Conservation (phyloP, 352 stramenopile genomes). For the Phytopythium sindhum region DNA sequence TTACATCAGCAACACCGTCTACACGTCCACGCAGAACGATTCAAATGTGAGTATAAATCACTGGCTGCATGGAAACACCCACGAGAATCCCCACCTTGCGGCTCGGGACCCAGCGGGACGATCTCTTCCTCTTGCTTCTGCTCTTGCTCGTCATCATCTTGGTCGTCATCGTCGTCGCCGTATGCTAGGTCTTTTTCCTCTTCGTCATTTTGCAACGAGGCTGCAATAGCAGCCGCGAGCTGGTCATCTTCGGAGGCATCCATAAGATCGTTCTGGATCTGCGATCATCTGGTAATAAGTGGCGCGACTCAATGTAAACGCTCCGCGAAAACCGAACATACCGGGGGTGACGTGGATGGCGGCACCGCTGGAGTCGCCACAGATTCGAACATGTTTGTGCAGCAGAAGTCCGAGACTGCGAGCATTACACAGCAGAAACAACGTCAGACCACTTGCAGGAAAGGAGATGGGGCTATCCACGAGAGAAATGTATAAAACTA, state of each 20-base stretch:
- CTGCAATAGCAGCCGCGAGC: constrained; percentile 73
- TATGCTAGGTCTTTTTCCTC: constrained; percentile 33
- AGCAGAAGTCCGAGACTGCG: constrained; percentile 68
- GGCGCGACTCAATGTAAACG: background rate
- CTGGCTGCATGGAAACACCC: background rate
- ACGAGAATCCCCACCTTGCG: constrained; percentile 35
- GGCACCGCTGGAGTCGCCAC: constrained; percentile 2
- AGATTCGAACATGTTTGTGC: constrained; percentile 41
- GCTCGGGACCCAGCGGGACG: constrained; percentile 46
- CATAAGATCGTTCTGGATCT: constrained; percentile 29
- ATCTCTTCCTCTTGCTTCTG: constrained; percentile 33
- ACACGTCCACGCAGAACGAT: constrained; percentile 8
- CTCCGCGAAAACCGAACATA: background rate
- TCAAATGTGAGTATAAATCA: constrained; percentile 7
- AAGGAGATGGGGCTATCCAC: background rate
- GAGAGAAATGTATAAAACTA: too few relatives aligned
- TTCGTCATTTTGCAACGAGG: constrained; percentile 56
- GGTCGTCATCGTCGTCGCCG: constrained; percentile 21
- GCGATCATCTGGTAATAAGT: background rate
- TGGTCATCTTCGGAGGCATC: constrained; percentile 77
- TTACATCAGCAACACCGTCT: constrained; percentile 50
- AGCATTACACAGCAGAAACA: background rate
- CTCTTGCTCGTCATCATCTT: constrained; percentile 38
- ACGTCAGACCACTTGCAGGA: constrained; percentile 4
- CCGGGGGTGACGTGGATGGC: background rate